Base-by-base conservation (phyloP, 768 basidiomycete species). In the Postia placenta region DNA sequence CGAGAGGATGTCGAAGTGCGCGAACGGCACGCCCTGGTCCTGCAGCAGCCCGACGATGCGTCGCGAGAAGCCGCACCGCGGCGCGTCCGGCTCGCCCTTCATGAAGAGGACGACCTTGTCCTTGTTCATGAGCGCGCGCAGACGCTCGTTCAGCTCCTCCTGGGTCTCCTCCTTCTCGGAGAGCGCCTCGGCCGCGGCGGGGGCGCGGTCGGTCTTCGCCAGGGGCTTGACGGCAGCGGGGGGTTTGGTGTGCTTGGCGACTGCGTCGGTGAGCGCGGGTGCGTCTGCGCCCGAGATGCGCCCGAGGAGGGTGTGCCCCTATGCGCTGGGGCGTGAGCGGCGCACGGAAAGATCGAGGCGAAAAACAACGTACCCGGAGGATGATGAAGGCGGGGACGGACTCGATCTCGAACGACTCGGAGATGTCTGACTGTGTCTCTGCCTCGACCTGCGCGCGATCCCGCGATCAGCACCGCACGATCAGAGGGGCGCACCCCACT, bases 401-500 rank as follows among this genome's bases (percentile, higher is more conserved):
- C 57, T 92, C 83, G 51, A 99, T 80, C 5, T 91, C 85, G 60
- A 98, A 98, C 11, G 89, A 90, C 59, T 96, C 93, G 4, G 92
- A 74, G 49, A 99, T 93, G 42, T 94, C 92, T 12, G 73, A 58
- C 53, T 89, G 81, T 14, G 69, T 67, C 64, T 94, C 91, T 2
- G 91, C 92, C 57, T 95, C 87, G 3, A 94, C 83, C 85, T 92
- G 60, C 20, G 47, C 17, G 1, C 17, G 25, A 17, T 15, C 23
- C 38, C n/a, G n/a, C n/a, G n/a, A n/a, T n/a, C n/a, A n/a, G n/a
- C n/a, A n/a, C 26, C 17, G 17, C 36, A 26, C 26, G 7, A 23
- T 47, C n/a, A n/a, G n/a, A n/a, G 38, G 41, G 14, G 15, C 30
- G 11, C 3, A 11, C 36, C 43, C 33, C 7, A 59, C 71, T 48